Percentiles rank a stretch among this genome's conserved stretches.
Conservation (phyloP, 2,329 filamentous ascomycete species). For the Cordyceps fumosorosea region DNA sequence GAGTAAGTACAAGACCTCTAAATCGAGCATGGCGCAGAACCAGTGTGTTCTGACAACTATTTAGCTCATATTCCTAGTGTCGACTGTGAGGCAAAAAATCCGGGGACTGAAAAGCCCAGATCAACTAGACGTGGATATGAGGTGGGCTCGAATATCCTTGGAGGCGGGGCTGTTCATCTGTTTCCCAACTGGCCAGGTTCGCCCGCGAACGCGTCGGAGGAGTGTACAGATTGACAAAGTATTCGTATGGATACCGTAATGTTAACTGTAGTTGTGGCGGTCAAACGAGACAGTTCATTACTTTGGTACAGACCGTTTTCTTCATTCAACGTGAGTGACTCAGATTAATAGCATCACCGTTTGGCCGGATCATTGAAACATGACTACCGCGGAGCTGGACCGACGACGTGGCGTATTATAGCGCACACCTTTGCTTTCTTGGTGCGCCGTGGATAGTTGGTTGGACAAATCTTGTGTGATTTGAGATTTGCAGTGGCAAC, state of each 20-base stretch:
- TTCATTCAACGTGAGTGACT: not conserved
- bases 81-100: not conserved
- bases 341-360: not conserved
- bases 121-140: not conserved
- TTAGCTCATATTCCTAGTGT: not conserved
- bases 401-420: not conserved
- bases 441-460: not conserved
- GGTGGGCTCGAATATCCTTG: constrained; percentile 2
- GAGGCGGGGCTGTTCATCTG: constrained; percentile 9
- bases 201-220: not conserved
- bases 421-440: not conserved
- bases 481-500: constrained; percentile 6
- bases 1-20: not conserved
- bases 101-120: constrained; percentile 6
- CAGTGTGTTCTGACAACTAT: not conserved
- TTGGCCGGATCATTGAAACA: not conserved
- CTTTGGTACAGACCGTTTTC: not conserved
- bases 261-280: not conserved
- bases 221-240: not conserved
- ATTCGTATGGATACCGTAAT: not conserved
- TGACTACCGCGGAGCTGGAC: not conserved
- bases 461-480: not conserved
- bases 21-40: not conserved
- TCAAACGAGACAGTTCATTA: constrained; percentile 3
- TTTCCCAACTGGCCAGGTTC: not conserved